phyloP scores from a whole-genome alignment of 768 basidiomycete genomes.

The Candolleomyces aberdarensis region DNA sequence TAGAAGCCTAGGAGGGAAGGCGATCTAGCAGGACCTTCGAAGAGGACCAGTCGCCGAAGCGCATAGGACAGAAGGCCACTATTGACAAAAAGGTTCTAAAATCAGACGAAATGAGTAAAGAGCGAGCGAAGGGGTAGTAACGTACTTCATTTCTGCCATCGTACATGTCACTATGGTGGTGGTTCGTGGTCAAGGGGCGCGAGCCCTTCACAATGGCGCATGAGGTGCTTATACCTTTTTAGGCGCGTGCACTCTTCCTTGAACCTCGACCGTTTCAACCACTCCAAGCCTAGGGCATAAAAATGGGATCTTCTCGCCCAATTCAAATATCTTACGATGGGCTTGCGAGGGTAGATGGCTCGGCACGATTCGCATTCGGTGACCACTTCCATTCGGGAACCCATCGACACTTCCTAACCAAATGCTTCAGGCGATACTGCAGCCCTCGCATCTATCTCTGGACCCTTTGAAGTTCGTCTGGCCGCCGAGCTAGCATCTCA shows the following conservation, averaged over 20 bases:
- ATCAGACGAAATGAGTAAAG: too few species aligned
- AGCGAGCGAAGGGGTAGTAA: too few species aligned
- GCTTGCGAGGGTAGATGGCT: conserved; percentile 73
- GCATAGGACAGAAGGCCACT: too few species aligned
- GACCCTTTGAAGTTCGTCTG: conserved; percentile 75
- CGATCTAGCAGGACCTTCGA: too few species aligned
- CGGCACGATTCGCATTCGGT: conserved; percentile 70
- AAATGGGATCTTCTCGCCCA: conserved; percentile 1
- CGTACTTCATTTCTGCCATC: too few species aligned
- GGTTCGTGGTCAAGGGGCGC: not conserved
- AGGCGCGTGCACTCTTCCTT: not conserved
- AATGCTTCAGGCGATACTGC: conserved; percentile 27
- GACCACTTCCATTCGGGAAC: not conserved
- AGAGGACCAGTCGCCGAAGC: too few species aligned
- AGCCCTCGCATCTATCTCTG: conserved; percentile 72
- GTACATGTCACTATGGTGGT: too few species aligned
- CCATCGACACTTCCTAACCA: not conserved
- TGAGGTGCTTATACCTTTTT: too few species aligned
- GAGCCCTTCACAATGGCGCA: not conserved
- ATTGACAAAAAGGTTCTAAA: too few species aligned
- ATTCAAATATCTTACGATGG: conserved; percentile 51
- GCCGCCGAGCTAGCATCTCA: conserved; percentile 67
- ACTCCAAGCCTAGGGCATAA: not conserved
- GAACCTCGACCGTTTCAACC: not conserved
- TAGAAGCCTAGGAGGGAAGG: too few species aligned